Evolutionary conservation across 371 early-diverging fungal species (phyloP), one percentile per base, ranked within the genome.

Genomic region (Lichtheimia corymbifera): DNA sequence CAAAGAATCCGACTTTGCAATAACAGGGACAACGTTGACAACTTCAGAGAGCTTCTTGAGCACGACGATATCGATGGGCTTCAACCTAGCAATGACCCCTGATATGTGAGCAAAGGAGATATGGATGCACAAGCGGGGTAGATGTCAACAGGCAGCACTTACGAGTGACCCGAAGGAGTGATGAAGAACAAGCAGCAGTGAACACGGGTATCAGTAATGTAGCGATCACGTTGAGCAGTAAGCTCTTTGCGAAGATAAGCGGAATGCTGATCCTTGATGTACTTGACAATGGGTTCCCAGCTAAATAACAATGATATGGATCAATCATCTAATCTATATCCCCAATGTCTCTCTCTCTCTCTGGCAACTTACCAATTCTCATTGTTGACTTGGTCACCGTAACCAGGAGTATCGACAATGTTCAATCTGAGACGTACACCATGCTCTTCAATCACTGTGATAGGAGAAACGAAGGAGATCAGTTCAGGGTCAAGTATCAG

Each of bases 181-280:
- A 90, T 85, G 67, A 90, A 90, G 68, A 86, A 90, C 25, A 93
- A 68, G 59, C 89, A 88, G 59, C 84, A 86, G 68, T 93, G 93
- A 61, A 93, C 83, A 61, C 93, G 68, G 28, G 87, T 84, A 65
- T 93, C 94, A 70, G 88, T 85, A 71, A 93, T 92, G 69, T 86
- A 84, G 43, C 89, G 84, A 49, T 91, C 91, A 63, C 93, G 88
- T 65, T 79, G 83, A 49, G 93, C 90, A 50, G 92, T 91, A 54
- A 90, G 81, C 80, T 89, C 94, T 69, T 88, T 92, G 78, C 87
- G 92, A 71, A 93, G 84, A 75, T 90, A 93, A 53, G 88, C 86
- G 20, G 89, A 88, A 75, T 93, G 92, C 75, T 93, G 93, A 70
- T 93, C 93, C 79, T 92, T 90, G 69, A 96, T 92, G 73, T 94